A percentile compares a stretch with the other conserved stretches of the same genome.
Evolutionary conservation across 345 rosid species (phyloP).

Genomic region (Punica granatum): DNA sequence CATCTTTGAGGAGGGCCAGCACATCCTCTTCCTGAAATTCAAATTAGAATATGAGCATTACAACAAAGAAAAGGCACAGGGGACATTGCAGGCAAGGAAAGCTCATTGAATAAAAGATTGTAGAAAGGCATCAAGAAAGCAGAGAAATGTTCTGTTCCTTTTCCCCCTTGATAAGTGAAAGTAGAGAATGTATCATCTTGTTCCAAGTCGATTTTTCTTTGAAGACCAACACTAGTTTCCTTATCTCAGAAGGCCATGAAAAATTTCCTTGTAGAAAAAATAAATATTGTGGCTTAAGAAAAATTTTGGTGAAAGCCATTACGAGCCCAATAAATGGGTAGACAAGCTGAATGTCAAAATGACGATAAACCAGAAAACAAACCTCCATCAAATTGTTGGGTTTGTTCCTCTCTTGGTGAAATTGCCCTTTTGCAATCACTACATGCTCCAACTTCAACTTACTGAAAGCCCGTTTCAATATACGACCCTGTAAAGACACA

Average conservation of each 20-base stretch:
- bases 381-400: slow-evolving; percentile 40
- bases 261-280: not conserved
- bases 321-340: not conserved
- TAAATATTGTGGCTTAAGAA: not conserved
- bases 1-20: slow-evolving; percentile 56
- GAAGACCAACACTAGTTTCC: not conserved
- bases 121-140: not conserved
- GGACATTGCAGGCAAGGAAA: not conserved
- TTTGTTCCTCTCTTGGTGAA: slow-evolving; percentile 72
- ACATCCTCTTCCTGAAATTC: slow-evolving; percentile 68
- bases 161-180: not conserved
- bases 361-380: not conserved
- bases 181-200: not conserved
- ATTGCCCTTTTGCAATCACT: slow-evolving; percentile 87
- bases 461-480: slow-evolving; percentile 80
- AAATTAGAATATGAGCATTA: not conserved
- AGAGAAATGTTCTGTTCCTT: not conserved
- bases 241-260: not conserved
- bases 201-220: not conserved
- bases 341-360: not conserved
- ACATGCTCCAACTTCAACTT: slow-evolving; percentile 97
- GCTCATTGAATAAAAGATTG: not conserved
- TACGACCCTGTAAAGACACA: slow-evolving; percentile 53
- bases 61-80: not conserved
- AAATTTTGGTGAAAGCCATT: not conserved